These are phyloP conservation scores for Coprinellus micaceus DNA, from an alignment of 768 basidiomycete species.

Conservation along the genomic window DNA sequence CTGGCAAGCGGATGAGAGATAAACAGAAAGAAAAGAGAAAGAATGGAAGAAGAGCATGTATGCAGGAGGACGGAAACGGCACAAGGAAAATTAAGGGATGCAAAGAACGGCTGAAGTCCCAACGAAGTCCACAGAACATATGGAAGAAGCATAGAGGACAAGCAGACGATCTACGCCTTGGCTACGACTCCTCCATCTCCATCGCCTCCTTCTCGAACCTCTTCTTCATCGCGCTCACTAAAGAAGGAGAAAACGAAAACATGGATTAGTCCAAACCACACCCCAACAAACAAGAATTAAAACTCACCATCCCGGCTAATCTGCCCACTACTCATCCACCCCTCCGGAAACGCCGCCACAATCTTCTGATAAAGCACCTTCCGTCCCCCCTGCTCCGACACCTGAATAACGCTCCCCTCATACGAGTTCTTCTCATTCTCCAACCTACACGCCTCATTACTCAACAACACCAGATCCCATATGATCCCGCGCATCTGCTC, in stretches of 20 bases:
- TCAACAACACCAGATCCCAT: conserved; percentile 77
- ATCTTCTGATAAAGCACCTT: conserved; percentile 86
- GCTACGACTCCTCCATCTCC: too few species aligned
- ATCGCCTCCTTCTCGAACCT: conserved; percentile 67
- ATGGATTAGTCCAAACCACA: too few species aligned
- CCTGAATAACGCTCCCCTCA: conserved; percentile 65
- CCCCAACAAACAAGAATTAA: not conserved
- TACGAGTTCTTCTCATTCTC: conserved; percentile 52
- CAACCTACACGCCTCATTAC: conserved; percentile 75
- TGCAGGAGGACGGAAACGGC: too few species aligned
- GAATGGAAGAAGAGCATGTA: not conserved
- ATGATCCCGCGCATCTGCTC: conserved; percentile 77
- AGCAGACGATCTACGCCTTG: too few species aligned
- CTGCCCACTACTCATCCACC: conserved; percentile 84
- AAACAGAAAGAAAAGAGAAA: not conserved
- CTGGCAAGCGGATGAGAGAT: not conserved
- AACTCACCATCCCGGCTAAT: conserved; percentile 80
- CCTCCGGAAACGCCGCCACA: conserved; percentile 74
- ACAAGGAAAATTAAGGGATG: too few species aligned
- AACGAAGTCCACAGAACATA: too few species aligned
- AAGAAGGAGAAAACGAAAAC: not conserved
- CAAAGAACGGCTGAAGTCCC: too few species aligned
- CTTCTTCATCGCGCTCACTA: conserved; percentile 87
- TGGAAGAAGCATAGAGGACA: too few species aligned
- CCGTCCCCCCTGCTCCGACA: conserved; percentile 77